A percentile compares a stretch with the other conserved stretches of the same genome.
phyloP scores from a whole-genome alignment of 75 land plant genomes.

The Picea sitchensis region DNA sequence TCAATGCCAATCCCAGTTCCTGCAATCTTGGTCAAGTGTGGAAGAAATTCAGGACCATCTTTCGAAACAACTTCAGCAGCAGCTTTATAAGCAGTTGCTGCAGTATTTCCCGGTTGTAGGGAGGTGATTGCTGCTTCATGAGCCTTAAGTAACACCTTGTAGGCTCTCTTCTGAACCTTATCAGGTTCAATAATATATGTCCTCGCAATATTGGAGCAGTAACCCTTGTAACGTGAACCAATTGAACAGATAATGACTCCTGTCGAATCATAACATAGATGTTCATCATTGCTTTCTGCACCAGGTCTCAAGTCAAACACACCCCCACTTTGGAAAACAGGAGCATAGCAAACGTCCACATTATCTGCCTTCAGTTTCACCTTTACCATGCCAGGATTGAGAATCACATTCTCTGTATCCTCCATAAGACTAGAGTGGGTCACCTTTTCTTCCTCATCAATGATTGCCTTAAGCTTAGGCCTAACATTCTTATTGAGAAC shows the following conservation, averaged over 20 bases:
- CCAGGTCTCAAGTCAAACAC: constrained; percentile 45
- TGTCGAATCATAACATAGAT: constrained; percentile 42
- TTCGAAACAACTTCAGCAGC: constrained; percentile 25
- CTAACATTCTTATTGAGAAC: constrained; percentile 40
- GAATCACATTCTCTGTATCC: constrained; percentile 33
- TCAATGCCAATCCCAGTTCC: constrained; percentile 60
- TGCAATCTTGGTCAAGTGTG: constrained; percentile 38
- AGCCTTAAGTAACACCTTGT: constrained; percentile 40
- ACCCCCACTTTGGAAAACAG: constrained; percentile 57
- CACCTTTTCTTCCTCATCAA: constrained; percentile 46
- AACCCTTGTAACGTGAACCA: constrained; percentile 42
- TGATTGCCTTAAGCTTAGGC: constrained; percentile 38
- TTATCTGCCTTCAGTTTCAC: constrained; percentile 28
- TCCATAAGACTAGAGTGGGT: constrained; percentile 54
- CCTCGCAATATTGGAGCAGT: constrained; percentile 51
- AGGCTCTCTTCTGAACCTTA: constrained; percentile 36
- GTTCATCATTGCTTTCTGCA: constrained; percentile 47
- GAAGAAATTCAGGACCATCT: constrained; percentile 39
- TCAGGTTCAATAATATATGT: constrained; percentile 45
- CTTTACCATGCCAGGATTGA: constrained; percentile 31
- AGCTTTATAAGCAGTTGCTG: constrained; percentile 40
- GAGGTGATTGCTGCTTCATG: constrained; percentile 53
- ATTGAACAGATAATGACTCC: constrained; percentile 56
- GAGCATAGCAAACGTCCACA: constrained; percentile 53
- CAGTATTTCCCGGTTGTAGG: constrained; percentile 33